Evolutionary conservation across 331 rosid genomes (phyloP).

Genomic region (Acacia concinna): DNA sequence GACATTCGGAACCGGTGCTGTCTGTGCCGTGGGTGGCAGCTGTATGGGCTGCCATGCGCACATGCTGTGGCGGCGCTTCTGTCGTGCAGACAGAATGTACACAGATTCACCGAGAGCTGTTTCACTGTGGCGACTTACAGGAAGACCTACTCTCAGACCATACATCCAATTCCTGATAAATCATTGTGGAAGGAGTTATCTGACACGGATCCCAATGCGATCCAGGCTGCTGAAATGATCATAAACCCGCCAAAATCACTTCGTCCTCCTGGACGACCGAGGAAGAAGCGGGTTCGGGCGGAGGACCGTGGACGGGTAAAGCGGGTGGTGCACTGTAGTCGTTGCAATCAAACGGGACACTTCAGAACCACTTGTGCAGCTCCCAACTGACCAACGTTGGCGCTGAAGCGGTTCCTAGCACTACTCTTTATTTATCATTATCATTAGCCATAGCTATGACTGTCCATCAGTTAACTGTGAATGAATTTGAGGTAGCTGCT

Average conservation of each 20-base stretch:
- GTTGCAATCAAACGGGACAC: conserved; percentile 93
- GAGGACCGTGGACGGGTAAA: conserved; percentile 89
- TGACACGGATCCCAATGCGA: conserved; percentile 57
- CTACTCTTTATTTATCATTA: not conserved
- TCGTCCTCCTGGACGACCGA: conserved; percentile 82
- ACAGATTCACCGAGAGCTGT: conserved; percentile 88
- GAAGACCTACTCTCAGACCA: conserved; percentile 85
- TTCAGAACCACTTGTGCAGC: conserved; percentile 95
- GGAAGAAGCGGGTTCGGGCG: conserved; percentile 85
- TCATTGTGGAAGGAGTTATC: conserved; percentile 75
- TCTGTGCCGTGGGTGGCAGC: conserved; percentile 92
- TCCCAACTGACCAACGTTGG: conserved; percentile 43
- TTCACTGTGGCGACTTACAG: conserved; percentile 87
- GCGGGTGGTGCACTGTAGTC: conserved; percentile 92
- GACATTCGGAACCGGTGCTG: conserved; percentile 88
- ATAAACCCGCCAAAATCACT: conserved; percentile 83
- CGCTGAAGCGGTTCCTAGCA: not conserved
- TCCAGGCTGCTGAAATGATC: conserved; percentile 42
- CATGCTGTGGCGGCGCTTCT: conserved; percentile 96
- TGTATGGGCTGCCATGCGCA: conserved; percentile 86
- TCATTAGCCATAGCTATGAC: conserved; percentile 39
- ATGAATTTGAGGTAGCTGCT: conserved; percentile 38
- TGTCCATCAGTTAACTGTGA: conserved; percentile 41
- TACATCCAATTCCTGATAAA: conserved; percentile 89
- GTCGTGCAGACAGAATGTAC: conserved; percentile 89